Evolutionary conservation across 441 rosid genomes (phyloP).

Genomic region (Cnidoscolus chayamansa): DNA sequence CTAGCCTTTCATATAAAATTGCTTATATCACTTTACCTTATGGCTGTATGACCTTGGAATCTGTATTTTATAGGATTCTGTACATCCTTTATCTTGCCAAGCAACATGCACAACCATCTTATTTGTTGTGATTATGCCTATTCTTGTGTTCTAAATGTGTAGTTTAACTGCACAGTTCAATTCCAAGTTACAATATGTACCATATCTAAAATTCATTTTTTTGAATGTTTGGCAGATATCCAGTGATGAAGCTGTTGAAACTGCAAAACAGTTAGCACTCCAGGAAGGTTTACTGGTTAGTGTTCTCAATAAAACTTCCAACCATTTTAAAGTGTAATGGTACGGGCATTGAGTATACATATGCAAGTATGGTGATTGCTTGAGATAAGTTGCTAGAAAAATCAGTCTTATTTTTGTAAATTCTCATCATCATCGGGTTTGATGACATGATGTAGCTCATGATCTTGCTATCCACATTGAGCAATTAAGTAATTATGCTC

Average conservation of each 20-base stretch:
- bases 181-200: background rate
- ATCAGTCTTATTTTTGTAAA: background rate
- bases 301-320: constrained; percentile 18
- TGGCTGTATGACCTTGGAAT: constrained; percentile 6
- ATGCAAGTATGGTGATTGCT: background rate
- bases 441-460: background rate
- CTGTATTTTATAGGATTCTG: background rate
- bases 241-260: constrained; percentile 91
- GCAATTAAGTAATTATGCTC: background rate
- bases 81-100: background rate
- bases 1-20: background rate
- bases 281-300: constrained; percentile 97
- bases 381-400: background rate
- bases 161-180: constrained; percentile 3
- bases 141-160: background rate
- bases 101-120: constrained; percentile 5
- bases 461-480: background rate
- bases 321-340: constrained; percentile 1
- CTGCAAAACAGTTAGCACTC: constrained; percentile 88
- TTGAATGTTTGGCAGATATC: constrained; percentile 55
- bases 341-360: background rate
- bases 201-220: background rate
- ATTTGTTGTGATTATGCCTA: background rate
- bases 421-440: background rate
- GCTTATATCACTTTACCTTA: no score